Base-by-base conservation (phyloP, 2,329 filamentous ascomycete genomes). In the Pestalotiopsis sp. region DNA sequence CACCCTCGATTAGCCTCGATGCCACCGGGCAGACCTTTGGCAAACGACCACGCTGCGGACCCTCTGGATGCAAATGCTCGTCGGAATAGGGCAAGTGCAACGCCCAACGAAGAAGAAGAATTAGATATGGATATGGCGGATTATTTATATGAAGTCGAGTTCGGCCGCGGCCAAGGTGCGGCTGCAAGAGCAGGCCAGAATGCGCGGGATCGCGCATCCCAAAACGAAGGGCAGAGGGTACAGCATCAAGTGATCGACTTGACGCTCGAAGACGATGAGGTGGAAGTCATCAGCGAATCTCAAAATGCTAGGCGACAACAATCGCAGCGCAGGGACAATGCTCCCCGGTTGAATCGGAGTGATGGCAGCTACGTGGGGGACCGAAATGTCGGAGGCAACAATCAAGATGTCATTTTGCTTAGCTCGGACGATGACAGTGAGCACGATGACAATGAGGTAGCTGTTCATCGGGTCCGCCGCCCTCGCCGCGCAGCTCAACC, bases 341-440 rank as follows among this genome's bases (percentile, higher is more conserved):
- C 75, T 17, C 77, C 76, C 1, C 73, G 73, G 41, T 56, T 78
- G 11, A 72, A 74, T 23, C 73, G 77, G 17, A 78, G 75, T 61
- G 77, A 79, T 66, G 73, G 72, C 38, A 75, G 71, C 58, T 77
- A 78, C 69, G 70, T 77, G 38, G 65, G 64, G 20, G 45, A 66
- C 45, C 67, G 67, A 70, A 69, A 36, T 36, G 31, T 36, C 31
- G 9, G 31, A 36, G 31, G 31, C 31, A 36, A 36, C 31, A 36
- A 36, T 36, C 31, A 36, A 36, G 31, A 27, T 39, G 65, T 67
- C 20, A 78, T 78, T 59, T 66, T 77, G 25, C 71, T 78, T 14
- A 71, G 74, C 56, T 78, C 76, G 0, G 77, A 78, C 66, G 75
- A 74, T 6, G 73, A 71, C 12, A 13, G 72, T 69, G 75, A 74